phyloP scores from a whole-genome alignment of 2,329 filamentous ascomycete genomes.

The Lecanoromycetidae sp. region DNA sequence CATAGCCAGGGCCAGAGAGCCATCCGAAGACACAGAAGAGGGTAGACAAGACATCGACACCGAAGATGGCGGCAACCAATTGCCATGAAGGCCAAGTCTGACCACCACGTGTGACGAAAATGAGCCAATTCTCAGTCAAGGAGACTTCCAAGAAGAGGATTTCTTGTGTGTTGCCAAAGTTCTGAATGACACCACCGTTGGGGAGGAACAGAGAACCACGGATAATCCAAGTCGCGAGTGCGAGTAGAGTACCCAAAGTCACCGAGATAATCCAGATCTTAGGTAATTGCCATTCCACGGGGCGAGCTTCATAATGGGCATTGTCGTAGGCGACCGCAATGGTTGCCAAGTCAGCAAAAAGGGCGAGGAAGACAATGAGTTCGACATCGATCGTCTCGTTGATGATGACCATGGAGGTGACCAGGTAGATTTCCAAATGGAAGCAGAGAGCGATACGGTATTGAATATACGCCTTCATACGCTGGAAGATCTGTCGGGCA shows the following conservation, averaged over 20 bases:
- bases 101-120: constrained; percentile 85
- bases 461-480: constrained; percentile 67
- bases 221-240: constrained; percentile 59
- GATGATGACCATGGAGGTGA: constrained; percentile 67
- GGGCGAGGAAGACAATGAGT: constrained; percentile 65
- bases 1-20: constrained; percentile 43
- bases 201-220: constrained; percentile 57
- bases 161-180: constrained; percentile 62
- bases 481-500: constrained; percentile 63
- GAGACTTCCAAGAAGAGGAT: constrained; percentile 84
- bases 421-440: constrained; percentile 64
- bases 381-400: constrained; percentile 62
- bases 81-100: constrained; percentile 66
- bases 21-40: constrained; percentile 66
- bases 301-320: constrained; percentile 60
- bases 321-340: constrained; percentile 71
- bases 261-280: constrained; percentile 71
- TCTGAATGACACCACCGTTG: constrained; percentile 61
- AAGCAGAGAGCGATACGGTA: constrained; percentile 66
- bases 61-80: constrained; percentile 56
- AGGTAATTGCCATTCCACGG: constrained; percentile 68
- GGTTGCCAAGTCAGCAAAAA: constrained; percentile 69
- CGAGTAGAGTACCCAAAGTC: constrained; percentile 55
- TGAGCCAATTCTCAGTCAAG: constrained; percentile 90
- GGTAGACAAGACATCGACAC: constrained; percentile 59